These are phyloP conservation scores for Cytospora piceicola DNA, from an alignment of 2,329 filamentous ascomycete species.

Conservation along the genomic window DNA sequence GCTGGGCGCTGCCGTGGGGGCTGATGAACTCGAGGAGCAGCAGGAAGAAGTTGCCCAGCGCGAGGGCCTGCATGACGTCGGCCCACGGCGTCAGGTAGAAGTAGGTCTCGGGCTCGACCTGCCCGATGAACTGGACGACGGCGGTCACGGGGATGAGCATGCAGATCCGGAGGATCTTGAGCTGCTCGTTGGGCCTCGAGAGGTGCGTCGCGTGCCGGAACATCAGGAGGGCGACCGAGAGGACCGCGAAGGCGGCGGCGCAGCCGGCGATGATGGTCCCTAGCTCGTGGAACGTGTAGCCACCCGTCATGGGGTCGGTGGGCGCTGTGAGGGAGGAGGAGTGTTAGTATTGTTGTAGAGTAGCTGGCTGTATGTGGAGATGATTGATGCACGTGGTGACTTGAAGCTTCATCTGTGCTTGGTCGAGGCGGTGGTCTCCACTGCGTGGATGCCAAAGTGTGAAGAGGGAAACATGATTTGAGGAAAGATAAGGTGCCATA, in stretches of 20 bases:
- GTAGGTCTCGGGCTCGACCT: constrained; percentile 43
- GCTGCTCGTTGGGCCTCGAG: constrained; percentile 46
- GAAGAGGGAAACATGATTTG: background rate
- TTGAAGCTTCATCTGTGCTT: too few species aligned
- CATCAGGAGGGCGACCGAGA: constrained; percentile 25
- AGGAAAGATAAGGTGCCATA: background rate
- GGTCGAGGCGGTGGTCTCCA: too few species aligned
- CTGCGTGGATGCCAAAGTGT: too few species aligned
- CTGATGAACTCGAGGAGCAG: constrained; percentile 48
- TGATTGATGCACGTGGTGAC: too few species aligned
- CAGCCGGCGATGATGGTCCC: constrained; percentile 22
- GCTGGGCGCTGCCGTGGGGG: constrained; percentile 39
- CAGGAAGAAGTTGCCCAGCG: constrained; percentile 48
- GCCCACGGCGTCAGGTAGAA: constrained; percentile 46
- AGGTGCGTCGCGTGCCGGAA: constrained; percentile 36
- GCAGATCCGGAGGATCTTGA: constrained; percentile 48
- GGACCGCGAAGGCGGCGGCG: constrained; percentile 25
- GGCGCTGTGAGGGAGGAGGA: constrained; percentile 1
- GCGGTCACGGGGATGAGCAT: constrained; percentile 46
- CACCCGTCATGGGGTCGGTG: constrained; percentile 13
- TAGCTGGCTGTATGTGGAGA: background rate
- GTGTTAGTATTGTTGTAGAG: background rate
- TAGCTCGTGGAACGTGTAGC: constrained; percentile 24
- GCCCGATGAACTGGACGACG: constrained; percentile 44
- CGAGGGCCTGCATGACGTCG: constrained; percentile 45